phyloP scores from a whole-genome alignment of 495 filamentous ascomycete species.

The Cercophora scortea region DNA sequence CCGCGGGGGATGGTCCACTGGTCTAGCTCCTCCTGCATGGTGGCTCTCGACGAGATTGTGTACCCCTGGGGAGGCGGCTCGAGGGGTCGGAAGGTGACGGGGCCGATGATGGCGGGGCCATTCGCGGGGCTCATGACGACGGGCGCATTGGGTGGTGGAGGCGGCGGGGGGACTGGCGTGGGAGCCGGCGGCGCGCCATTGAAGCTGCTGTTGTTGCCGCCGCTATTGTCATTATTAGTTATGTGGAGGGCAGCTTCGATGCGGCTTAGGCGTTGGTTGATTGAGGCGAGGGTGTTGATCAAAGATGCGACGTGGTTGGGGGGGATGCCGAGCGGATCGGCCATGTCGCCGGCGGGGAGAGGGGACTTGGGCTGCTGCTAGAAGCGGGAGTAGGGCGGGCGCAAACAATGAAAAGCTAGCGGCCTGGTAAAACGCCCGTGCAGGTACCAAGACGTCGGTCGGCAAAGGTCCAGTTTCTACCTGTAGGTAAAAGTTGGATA shows the following conservation, averaged over 20 bases:
- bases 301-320: constrained; percentile 18
- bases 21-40: constrained; percentile 31
- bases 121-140: constrained; percentile 1
- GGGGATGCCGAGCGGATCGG: constrained; percentile 8
- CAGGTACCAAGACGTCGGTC: too few species aligned
- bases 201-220: constrained; percentile 2
- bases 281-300: constrained; percentile 22
- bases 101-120: constrained; percentile 6
- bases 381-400: too few species aligned
- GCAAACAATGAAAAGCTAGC: too few species aligned
- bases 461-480: too few species aligned
- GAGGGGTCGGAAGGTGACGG: constrained; percentile 15
- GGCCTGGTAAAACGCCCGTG: too few species aligned
- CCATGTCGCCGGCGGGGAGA: constrained; percentile 7
- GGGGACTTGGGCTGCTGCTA: too few species aligned
- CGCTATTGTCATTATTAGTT: not conserved
- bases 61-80: constrained; percentile 25
- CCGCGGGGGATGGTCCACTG: constrained; percentile 26
- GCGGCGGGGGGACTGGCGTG: not conserved
- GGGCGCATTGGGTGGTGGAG: not conserved
- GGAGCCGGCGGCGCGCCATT: not conserved
- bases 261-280: constrained; percentile 26
- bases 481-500: too few species aligned
- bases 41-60: constrained; percentile 22
- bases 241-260: constrained; percentile 18